These are phyloP conservation scores for Colletotrichum cereale DNA, from an alignment of 2,329 filamentous ascomycete species.

Conservation along the genomic window DNA sequence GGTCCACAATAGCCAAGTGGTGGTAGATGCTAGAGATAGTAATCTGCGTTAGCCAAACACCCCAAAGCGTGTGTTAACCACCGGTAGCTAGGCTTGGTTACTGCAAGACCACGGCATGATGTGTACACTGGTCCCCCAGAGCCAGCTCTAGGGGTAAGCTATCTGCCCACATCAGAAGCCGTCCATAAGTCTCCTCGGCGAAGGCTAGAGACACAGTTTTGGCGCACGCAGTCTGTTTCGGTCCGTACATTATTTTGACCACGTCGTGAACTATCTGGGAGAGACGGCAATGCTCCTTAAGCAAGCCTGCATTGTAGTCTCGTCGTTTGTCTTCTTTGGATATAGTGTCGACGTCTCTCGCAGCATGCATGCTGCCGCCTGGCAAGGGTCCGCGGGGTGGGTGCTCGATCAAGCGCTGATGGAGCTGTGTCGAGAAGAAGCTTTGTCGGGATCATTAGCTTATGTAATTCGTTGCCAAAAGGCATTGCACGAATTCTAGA, in stretches of 20 bases:
- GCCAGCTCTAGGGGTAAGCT: conserved; percentile 46
- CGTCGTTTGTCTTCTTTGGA: neutral
- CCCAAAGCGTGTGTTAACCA: conserved; percentile 36
- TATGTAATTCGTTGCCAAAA: neutral
- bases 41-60: neutral
- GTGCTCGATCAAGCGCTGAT: neutral
- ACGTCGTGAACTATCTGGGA: conserved; percentile 53
- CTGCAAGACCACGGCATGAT: conserved; percentile 53
- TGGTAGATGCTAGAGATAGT: conserved; percentile 54
- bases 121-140: conserved; percentile 45
- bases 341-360: neutral
- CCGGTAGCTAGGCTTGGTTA: too few species aligned
- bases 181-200: conserved; percentile 53
- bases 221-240: conserved; percentile 21
- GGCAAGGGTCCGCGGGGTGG: neutral
- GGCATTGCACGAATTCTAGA: too few species aligned
- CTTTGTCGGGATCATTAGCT: neutral
- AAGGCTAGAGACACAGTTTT: conserved; percentile 42
- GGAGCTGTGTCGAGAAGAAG: neutral
- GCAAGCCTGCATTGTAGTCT: neutral
- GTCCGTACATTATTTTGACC: conserved; percentile 44
- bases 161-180: conserved; percentile 54
- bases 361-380: too few species aligned
- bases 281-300: conserved; percentile 46
- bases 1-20: conserved; percentile 52